These are phyloP conservation scores for Beta vulgaris DNA, from an alignment of 148 eudicot species.

Conservation along the genomic window DNA sequence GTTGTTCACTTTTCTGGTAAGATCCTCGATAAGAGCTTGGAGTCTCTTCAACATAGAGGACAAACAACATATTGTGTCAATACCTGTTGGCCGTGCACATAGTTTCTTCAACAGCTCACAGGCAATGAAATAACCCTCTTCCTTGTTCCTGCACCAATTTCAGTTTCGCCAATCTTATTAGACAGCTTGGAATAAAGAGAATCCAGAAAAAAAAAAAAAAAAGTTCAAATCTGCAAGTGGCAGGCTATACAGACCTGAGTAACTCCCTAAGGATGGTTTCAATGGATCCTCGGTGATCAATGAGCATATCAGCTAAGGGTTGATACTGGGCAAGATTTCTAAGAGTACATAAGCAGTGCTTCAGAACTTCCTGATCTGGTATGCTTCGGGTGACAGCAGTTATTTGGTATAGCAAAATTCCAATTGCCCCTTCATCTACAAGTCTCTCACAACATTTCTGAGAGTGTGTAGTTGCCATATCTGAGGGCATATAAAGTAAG, in stretches of 20 bases:
- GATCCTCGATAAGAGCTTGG: constrained; percentile 65
- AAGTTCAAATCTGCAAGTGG: constrained; percentile 1
- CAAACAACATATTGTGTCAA: constrained; percentile 37
- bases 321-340: constrained; percentile 76
- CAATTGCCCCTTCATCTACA: constrained; percentile 81
- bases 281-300: constrained; percentile 47
- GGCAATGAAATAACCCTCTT: constrained; percentile 81
- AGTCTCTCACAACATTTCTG: constrained; percentile 88
- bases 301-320: constrained; percentile 54
- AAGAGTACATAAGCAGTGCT: constrained; percentile 73
- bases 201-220: background rate
- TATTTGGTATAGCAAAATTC: constrained; percentile 62
- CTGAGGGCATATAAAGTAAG: constrained; percentile 29
- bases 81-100: constrained; percentile 46
- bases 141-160: constrained; percentile 67
- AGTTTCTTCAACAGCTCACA: constrained; percentile 68
- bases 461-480: constrained; percentile 79
- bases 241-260: constrained; percentile 44
- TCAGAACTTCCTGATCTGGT: constrained; percentile 90
- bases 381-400: constrained; percentile 87
- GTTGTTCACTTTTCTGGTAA: constrained; percentile 50
- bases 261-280: constrained; percentile 62
- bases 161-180: background rate
- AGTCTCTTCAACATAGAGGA: constrained; percentile 68
- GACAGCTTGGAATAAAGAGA: constrained; percentile 12